Conservation (phyloP, 2,329 filamentous ascomycete species). For the Fusarium graminum region DNA sequence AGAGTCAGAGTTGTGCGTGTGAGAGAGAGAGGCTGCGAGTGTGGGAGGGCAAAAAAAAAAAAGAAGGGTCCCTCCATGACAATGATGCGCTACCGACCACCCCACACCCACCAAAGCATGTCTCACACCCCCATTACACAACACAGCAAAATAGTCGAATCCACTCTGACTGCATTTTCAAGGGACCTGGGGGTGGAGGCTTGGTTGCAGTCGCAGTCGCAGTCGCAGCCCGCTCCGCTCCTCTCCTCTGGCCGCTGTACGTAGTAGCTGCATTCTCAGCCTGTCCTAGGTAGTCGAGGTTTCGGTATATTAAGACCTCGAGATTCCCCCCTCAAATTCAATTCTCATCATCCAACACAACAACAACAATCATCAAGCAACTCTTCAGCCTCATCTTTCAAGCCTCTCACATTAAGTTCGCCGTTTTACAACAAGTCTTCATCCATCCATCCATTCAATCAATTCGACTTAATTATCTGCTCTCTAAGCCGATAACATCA, state of each 20-base stretch:
- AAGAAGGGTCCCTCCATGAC: conserved; percentile 45
- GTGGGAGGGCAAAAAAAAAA: conserved; percentile 2
- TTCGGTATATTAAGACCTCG: conserved; percentile 47
- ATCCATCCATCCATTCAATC: not conserved
- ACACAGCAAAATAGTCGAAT: conserved; percentile 10
- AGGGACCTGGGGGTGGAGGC: conserved; percentile 45
- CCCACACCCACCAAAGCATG: conserved; percentile 13
- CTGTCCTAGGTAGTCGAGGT: conserved; percentile 7
- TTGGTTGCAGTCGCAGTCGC: too few relatives aligned
- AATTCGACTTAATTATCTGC: conserved; percentile 2
- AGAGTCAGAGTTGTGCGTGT: too few relatives aligned
- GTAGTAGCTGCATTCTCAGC: not conserved
- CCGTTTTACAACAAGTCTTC: conserved; percentile 6
- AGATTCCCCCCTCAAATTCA: conserved; percentile 18
- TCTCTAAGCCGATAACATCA: conserved; percentile 4
- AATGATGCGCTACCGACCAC: conserved; percentile 29
- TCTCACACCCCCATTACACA: conserved; percentile 32
- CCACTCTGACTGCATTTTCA: conserved; percentile 34
- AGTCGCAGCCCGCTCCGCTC: conserved; percentile 31
- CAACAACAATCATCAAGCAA: conserved; percentile 25
- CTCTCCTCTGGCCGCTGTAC: conserved; percentile 14
- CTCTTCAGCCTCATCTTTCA: conserved; percentile 20
- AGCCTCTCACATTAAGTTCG: conserved; percentile 5
- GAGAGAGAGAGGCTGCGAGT: not conserved
- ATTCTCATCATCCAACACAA: conserved; percentile 15